Base-by-base conservation (phyloP, 108 stramenopile species). In the Nitzschia palea region DNA sequence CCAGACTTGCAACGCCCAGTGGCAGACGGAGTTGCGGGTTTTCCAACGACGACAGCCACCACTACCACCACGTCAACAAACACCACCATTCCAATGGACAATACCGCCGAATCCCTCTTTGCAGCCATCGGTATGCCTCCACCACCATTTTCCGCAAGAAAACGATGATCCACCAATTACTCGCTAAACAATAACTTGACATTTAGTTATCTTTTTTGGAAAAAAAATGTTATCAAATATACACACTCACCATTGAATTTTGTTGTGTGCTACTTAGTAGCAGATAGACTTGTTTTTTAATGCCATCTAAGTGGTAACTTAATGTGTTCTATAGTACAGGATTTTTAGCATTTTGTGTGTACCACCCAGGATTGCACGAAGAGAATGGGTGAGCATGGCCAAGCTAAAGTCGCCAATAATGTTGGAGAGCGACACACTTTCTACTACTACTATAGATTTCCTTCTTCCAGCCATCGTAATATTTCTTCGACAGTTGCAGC, bases 381-480 rank as follows among this genome's bases (percentile, higher is more conserved):
- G n/a, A n/a, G n/a, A n/a, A n/a, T n/a, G n/a, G n/a, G n/a, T n/a
- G n/a, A n/a, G n/a, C n/a, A n/a, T n/a, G n/a, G n/a, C n/a, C n/a
- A n/a, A n/a, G n/a, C n/a, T n/a, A n/a, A n/a, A n/a, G n/a, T n/a
- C n/a, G n/a, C n/a, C n/a, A n/a, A n/a, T n/a, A n/a, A n/a, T n/a
- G n/a, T n/a, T n/a, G n/a, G n/a, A n/a, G n/a, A n/a, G n/a, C n/a
- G n/a, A n/a, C n/a, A n/a, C n/a, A n/a, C n/a, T n/a, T n/a, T n/a
- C n/a, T n/a, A n/a, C n/a, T n/a, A n/a, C n/a, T n/a, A n/a, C 31
- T 79, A 84, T 44, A 84, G 52, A 68, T 78, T 80, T 26, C 83
- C 83, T 57, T 86, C 88, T 63, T 93, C 91, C 61, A 93, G 54
- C 91, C 91, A 93, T 62, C 62, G 67, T 4, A 85, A 71, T 65